Evolutionary conservation across 495 filamentous ascomycete species (phyloP).

Genomic region (Physcia stellaris): DNA sequence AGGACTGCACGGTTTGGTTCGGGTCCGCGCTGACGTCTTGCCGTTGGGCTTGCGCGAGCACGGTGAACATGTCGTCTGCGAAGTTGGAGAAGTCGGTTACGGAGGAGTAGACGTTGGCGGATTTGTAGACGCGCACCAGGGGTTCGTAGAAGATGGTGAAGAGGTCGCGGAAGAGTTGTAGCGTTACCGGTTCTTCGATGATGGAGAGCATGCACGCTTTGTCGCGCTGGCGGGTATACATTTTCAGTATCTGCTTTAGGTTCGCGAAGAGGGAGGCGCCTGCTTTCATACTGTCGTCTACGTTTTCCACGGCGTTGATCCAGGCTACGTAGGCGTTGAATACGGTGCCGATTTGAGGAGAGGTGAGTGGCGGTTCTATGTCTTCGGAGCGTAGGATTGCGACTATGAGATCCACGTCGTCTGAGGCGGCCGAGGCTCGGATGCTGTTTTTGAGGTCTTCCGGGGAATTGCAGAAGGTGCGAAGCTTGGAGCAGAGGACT

Average conservation of each 20-base stretch:
- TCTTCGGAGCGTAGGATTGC: constrained; percentile 64
- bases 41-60: constrained; percentile 77
- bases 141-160: constrained; percentile 99
- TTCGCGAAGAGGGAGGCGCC: constrained; percentile 85
- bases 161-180: constrained; percentile 86
- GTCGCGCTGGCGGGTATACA: constrained; percentile 82
- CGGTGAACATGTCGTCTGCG: constrained; percentile 78
- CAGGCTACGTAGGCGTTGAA: constrained; percentile 97
- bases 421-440: constrained; percentile 51
- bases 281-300: constrained; percentile 74
- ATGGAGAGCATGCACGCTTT: constrained; percentile 95
- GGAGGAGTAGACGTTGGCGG: constrained; percentile 91
- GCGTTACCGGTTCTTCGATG: constrained; percentile 86
- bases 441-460: constrained; percentile 62
- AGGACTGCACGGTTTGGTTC: constrained; percentile 96
- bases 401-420: constrained; percentile 72
- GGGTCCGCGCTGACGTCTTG: constrained; percentile 90
- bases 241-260: constrained; percentile 87
- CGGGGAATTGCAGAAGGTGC: constrained; percentile 57
- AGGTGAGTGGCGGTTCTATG: constrained; percentile 50
- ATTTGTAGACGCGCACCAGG: constrained; percentile 92
- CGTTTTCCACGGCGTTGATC: constrained; percentile 84
- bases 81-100: constrained; percentile 93
- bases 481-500: constrained; percentile 69
- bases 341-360: constrained; percentile 64